Base-by-base conservation (phyloP, 208 protist species). In the Acanthamoeba healyi region DNA sequence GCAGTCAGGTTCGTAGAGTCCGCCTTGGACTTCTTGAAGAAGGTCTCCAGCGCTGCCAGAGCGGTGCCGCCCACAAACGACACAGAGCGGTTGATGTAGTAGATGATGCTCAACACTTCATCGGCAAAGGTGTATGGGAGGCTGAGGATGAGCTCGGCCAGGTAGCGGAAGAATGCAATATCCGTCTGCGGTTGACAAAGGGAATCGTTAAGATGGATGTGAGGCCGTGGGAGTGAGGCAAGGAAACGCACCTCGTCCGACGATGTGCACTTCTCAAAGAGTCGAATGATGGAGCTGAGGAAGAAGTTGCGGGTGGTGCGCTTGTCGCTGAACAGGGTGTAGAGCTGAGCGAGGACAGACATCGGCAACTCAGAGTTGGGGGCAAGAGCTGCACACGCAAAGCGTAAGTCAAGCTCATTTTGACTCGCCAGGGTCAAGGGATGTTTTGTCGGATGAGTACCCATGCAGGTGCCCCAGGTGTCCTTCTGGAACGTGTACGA, bases 261-360 rank as follows among this genome's bases (percentile, higher is more conserved):
- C 4, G 49, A 34, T 40, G 63, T 92, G n/a, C 40, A 77, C 58
- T 92, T 70, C 36, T 92, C 54, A 40, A 92, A 92, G 54, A 92
- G 86, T 10, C 61, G 49, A 22, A 92, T 77, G 19, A 92, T 54
- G 38, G 10, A 29, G 32, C 40, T 24, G 49, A 92, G 61, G 44
- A 92, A 92, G 49, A 46, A 24, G n/a, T 92, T 65, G 24, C 86
- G 29, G 32, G 86, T 46, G 42, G 49, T 74, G 17, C 86, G 54
- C 44, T 92, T 92, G 86, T 74, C 86, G 42, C 86, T 92, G 32
- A 92, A 92, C 63, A 92, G 24, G 32, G 86, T 92, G 29, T 92
- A 92, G 19, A 92, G 34, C 44, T 67, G 49, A 32, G 56, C 86
- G 19, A 92, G 61, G 36, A 92, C 63, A 6, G 86, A 67, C 14